phyloP scores from a whole-genome alignment of 2,329 filamentous ascomycete species.

The Sporothrix mexicana region DNA sequence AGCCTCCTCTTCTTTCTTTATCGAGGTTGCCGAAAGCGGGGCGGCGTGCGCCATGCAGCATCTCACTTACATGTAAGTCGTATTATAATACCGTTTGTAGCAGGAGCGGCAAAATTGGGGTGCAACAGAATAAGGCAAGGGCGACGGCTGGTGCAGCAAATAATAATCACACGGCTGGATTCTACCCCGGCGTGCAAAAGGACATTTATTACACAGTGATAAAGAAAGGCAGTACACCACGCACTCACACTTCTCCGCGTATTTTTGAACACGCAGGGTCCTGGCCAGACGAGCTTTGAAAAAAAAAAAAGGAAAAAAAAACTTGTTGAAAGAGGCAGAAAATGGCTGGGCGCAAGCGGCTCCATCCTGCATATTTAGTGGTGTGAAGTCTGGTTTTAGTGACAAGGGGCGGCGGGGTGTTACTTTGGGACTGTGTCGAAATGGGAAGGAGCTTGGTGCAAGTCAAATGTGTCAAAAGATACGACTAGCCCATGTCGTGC shows the following conservation, averaged over 20 bases:
- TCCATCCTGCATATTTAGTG: not conserved
- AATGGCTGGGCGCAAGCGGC: not conserved
- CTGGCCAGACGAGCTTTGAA: not conserved
- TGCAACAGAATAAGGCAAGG: not conserved
- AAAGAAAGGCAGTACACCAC: not conserved
- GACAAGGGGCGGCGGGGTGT: not conserved
- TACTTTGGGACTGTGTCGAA: slow-evolving; percentile 20
- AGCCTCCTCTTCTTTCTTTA: slow-evolving; percentile 12
- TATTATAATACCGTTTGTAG: not conserved
- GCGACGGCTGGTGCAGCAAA: not conserved
- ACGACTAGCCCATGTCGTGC: too few species aligned
- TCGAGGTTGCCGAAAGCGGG: slow-evolving; percentile 24
- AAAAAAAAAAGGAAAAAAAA: not conserved
- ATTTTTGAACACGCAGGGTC: slow-evolving; percentile 12
- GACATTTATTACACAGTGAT: not conserved
- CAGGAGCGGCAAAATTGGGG: slow-evolving; percentile 7
- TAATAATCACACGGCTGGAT: not conserved
- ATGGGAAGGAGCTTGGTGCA: slow-evolving; percentile 25
- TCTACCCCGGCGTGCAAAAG: not conserved
- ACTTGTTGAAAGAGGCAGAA: not conserved
- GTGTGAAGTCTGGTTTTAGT: not conserved
- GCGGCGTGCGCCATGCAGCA: slow-evolving; percentile 8
- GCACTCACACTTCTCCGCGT: not conserved
- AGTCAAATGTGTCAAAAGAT: not conserved
- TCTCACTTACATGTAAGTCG: slow-evolving; percentile 26